Base-by-base conservation (phyloP, 1,284 basidiomycete species). In the Ganoderma leucocontextum region DNA sequence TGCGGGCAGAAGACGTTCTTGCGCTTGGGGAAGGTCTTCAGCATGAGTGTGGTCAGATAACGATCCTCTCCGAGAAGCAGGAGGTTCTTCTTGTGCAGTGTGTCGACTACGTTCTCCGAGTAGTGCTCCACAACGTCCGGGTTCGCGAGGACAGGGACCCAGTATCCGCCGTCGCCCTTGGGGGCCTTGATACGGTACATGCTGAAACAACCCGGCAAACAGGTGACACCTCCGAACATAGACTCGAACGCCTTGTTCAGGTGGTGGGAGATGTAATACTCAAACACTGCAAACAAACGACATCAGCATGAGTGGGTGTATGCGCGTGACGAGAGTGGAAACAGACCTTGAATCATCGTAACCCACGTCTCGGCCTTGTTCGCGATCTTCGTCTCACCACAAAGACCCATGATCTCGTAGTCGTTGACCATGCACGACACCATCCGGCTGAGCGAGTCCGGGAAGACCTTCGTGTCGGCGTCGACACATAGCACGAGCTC, bases 111-210 rank as follows among this genome's bases (percentile, higher is more conserved):
- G 82, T 97, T 97, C 82, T 99, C 97, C 63, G 96, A 98, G 80
- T 99, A 99, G 80, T 98, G 96, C 77, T 97, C 94, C 69, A 97
- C 94, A 76, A 99, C 96, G 78, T 99, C 96, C 15, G 97, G 97
- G 78, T 99, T 98, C 71, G 96, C 96, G 70, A 99, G 87, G 75
- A 99, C 94, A 29, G 97, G 98, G 2, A 99, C 97, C 98, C 97
- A 99, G 82, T 97, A 99, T 17, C 95, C 96, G 60, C 89, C 87
- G 74, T 93, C 92, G 62, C 94, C 94, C 81, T 97, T 99, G 49
- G 96, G 95, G 22, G 97, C 95, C 84, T 99, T 99, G 89, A 99
- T 95, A 74, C 98, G 92, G 83, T 99, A 99, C 95, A 99, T 99
- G 72, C 93, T 96, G 89, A 99, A 99, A 84, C 97, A 99, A 74